Evolutionary conservation across 176 grass and related monocot genomes (phyloP), one percentile per base, ranked within the genome.

Genomic region (Pharus latifolius): DNA sequence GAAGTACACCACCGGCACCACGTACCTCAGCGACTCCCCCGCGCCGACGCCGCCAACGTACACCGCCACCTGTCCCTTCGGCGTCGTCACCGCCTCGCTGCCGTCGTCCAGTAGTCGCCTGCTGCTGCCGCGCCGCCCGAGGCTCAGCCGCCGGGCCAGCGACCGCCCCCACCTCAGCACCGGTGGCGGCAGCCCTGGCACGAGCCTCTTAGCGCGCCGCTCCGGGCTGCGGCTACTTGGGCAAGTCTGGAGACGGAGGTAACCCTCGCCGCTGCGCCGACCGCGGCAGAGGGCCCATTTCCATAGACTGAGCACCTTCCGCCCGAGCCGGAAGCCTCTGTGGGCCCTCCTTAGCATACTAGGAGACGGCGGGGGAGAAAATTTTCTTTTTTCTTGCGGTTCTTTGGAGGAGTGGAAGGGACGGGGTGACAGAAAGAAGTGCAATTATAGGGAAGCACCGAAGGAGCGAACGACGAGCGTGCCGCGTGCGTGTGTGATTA

Each of bases 41-140:
- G 73, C 72, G 9, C 11, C 71, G 11, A 56, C 64, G 22, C 78
- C 89, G 30, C 67, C 84, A 7, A 98, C 87, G 75, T 98, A 98
- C 75, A 98, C 94, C 25, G 90, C 89, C 58, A 98, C 86, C 78
- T 93, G 81, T 30, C 94, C 94, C 78, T 93, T 98, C 32, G 95
- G 95, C 19, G 88, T 79, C 40, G 53, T 42, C 60, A 19, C 72
- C 25, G 0, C 35, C 59, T 7, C 57, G 28, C 4, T 53, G 68
- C 3, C 37, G 52, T 10, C 40, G n/a, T 4, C 63, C 60, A 80
- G 34, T 12, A 19, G 4, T 33, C 48, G 67, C n/a, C 3, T 24
- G 15, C 29, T 5, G 49, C 27, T 29, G 50, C 31, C 56, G 53
- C 47, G 6, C 25, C 79, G 55, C 13, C 87, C 67, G 22, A 70